Evolutionary conservation across 2,329 filamentous ascomycete species (phyloP).

Genomic region (Pseudogymnoascus sp.): DNA sequence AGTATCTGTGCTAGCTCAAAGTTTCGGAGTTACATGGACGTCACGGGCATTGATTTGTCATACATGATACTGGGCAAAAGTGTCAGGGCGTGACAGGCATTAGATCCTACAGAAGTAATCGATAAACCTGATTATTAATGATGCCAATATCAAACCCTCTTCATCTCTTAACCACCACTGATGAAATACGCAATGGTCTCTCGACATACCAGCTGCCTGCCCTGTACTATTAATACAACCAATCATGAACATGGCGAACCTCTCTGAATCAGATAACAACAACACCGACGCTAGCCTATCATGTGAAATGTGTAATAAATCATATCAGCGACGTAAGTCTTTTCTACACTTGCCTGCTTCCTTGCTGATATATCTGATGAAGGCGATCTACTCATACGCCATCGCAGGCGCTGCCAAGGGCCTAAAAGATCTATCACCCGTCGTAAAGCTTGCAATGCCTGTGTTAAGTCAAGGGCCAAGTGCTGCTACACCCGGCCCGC

Average conservation of each 20-base stretch:
- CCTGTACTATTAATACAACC: not conserved
- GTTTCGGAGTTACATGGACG: not conserved
- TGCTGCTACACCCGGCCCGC: conserved; percentile 16
- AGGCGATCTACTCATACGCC: conserved; percentile 17
- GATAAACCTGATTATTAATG: not conserved
- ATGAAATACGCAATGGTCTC: not conserved
- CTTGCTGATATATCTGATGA: not conserved
- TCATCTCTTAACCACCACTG: not conserved
- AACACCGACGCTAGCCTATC: not conserved
- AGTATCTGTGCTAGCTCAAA: not conserved
- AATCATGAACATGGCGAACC: not conserved
- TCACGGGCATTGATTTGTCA: not conserved
- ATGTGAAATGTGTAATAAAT: conserved; percentile 14
- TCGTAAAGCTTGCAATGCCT: conserved; percentile 19
- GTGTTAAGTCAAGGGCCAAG: conserved; percentile 19
- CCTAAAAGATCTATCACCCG: conserved; percentile 12
- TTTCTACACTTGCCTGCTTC: not conserved
- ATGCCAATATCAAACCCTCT: not conserved
- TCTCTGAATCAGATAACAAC: not conserved
- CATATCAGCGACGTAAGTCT: conserved; percentile 18
- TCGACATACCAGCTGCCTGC: not conserved
- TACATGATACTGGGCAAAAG: not conserved
- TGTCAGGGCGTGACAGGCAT: too few relatives aligned
- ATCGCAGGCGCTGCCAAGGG: conserved; percentile 18
- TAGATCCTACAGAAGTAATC: not conserved